Percentiles rank a stretch among this genome's conserved stretches.
phyloP scores from a whole-genome alignment of 257 asterid genomes.

The Coffea eugenioides region DNA sequence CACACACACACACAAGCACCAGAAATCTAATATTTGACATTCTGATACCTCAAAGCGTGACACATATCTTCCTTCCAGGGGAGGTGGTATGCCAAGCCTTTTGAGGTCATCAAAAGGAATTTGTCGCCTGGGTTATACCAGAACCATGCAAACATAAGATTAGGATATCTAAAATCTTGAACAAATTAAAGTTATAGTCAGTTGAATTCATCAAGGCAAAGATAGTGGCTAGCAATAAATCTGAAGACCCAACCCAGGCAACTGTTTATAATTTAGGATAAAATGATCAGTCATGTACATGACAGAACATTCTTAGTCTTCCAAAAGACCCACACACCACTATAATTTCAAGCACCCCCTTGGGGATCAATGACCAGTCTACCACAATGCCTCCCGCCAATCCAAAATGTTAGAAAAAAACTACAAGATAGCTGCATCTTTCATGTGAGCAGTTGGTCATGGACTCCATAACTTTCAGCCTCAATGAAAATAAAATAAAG shows the following conservation, averaged over 20 bases:
- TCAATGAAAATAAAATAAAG: neutral
- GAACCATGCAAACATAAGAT: slow-evolving; percentile 4
- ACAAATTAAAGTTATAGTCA: neutral
- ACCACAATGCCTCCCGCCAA: neutral
- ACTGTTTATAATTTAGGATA: neutral
- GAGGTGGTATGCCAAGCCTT: slow-evolving; percentile 86
- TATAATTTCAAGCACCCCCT: neutral
- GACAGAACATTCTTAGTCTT: neutral
- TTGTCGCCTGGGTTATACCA: slow-evolving; percentile 45
- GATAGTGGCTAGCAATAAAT: neutral
- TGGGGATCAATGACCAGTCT: neutral
- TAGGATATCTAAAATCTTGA: neutral
- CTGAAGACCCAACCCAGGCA: neutral
- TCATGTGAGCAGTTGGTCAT: neutral
- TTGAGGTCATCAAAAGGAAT: slow-evolving; percentile 79
- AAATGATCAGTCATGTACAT: neutral
- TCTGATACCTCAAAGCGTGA: slow-evolving; percentile 65
- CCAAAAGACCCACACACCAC: neutral
- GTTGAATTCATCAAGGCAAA: neutral
- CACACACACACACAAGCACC: neutral
- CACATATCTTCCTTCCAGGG: slow-evolving; percentile 90
- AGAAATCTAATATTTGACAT: neutral
- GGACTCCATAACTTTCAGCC: neutral
- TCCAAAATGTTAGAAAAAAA: too few relatives aligned
- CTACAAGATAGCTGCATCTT: neutral